Evolutionary conservation across 1,139 yeast genomes (phyloP).

Genomic region (Zhuliangozyma blackwelliae): DNA sequence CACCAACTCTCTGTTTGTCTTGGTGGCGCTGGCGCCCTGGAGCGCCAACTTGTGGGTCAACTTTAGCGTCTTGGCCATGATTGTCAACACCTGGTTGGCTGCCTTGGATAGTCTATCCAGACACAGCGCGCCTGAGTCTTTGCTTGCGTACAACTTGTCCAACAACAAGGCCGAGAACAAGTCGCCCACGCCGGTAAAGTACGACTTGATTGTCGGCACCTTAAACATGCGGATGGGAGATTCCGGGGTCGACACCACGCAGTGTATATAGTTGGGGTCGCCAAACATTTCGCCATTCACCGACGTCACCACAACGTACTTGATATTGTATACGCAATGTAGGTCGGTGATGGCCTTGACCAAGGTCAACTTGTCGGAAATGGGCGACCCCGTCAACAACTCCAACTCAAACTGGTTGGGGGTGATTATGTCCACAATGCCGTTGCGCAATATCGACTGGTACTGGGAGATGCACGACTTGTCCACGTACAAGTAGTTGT

Average conservation of each 20-base stretch:
- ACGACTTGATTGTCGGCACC: constrained; percentile 58
- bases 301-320: constrained; percentile 62
- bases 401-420: constrained; percentile 94
- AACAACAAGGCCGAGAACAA: constrained; percentile 74
- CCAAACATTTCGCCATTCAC: constrained; percentile 10
- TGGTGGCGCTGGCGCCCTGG: constrained; percentile 10
- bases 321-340: constrained; percentile 49
- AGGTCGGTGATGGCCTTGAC: constrained; percentile 43
- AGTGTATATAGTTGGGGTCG: constrained; percentile 29
- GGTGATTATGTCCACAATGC: constrained; percentile 63
- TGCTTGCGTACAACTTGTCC: constrained; percentile 48
- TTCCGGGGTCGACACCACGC: constrained; percentile 47
- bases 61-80: constrained; percentile 44
- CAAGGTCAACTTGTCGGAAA: constrained; percentile 39
- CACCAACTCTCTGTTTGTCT: constrained; percentile 9
- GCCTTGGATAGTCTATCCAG: constrained; percentile 23
- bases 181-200: constrained; percentile 93
- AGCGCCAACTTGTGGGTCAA: constrained; percentile 32
- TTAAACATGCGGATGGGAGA: constrained; percentile 26
- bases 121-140: constrained; percentile 2
- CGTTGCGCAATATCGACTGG: constrained; percentile 45
- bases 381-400: constrained; percentile 52
- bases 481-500: constrained; percentile 76
- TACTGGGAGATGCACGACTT: constrained; percentile 66
- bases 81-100: constrained; percentile 46